Conservation (phyloP, 2,329 filamentous ascomycete genomes). For the Malbranchea cinnamomea region DNA sequence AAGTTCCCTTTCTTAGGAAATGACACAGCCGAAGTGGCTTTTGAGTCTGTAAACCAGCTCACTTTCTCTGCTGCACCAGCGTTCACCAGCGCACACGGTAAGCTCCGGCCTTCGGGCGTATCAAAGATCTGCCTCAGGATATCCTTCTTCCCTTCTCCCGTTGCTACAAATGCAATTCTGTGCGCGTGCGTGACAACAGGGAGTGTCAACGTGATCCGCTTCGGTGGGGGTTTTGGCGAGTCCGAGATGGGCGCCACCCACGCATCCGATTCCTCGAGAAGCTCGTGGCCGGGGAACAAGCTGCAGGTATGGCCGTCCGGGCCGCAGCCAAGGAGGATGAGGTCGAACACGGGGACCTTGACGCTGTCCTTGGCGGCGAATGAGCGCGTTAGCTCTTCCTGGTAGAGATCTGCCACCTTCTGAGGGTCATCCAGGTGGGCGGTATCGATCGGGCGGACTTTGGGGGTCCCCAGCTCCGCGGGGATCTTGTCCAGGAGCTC, state of each 20-base stretch:
- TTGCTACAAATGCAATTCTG: constrained; percentile 82
- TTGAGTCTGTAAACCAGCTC: constrained; percentile 86
- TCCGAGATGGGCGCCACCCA: constrained; percentile 90
- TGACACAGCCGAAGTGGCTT: constrained; percentile 70
- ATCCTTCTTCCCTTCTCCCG: constrained; percentile 76
- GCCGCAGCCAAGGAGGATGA: constrained; percentile 82
- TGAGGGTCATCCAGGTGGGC: constrained; percentile 57
- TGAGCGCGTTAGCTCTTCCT: constrained; percentile 66
- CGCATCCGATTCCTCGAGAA: constrained; percentile 71
- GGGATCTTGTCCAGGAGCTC: constrained; percentile 86
- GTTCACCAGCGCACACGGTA: constrained; percentile 84
- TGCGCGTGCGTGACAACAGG: constrained; percentile 79
- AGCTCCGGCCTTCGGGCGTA: constrained; percentile 49
- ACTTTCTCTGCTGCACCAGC: constrained; percentile 68
- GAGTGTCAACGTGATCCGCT: constrained; percentile 80
- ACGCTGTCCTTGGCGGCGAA: constrained; percentile 92
- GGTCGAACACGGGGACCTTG: constrained; percentile 85
- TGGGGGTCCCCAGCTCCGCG: constrained; percentile 46
- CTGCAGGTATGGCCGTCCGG: constrained; percentile 97
- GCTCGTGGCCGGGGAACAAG: constrained; percentile 76
- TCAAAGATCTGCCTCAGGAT: constrained; percentile 90
- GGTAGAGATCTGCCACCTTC: constrained; percentile 87
- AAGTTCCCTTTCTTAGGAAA: constrained; percentile 63
- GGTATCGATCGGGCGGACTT: constrained; percentile 65
- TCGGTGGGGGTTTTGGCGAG: constrained; percentile 85